phyloP scores from a whole-genome alignment of 352 stramenopile genomes.

The Peronospora destructor region DNA sequence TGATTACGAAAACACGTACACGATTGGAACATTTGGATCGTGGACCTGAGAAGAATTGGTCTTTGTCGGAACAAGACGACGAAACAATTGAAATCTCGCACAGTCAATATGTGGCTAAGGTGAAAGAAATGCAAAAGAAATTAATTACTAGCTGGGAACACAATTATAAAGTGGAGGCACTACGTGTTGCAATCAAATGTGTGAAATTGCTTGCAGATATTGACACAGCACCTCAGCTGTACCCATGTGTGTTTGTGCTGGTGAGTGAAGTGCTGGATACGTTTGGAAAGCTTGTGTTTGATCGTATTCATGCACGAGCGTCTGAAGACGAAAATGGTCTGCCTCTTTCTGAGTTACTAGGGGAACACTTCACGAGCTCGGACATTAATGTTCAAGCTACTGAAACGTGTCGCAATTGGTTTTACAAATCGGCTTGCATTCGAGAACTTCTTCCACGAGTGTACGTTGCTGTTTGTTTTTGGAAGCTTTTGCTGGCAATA shows the following conservation, averaged over 20 bases:
- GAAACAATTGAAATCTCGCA: constrained; percentile 72
- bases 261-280: constrained; percentile 83
- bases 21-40: constrained; percentile 61
- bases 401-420: constrained; percentile 91
- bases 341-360: constrained; percentile 42
- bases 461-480: constrained; percentile 26
- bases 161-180: constrained; percentile 82
- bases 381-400: constrained; percentile 85
- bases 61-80: constrained; percentile 17
- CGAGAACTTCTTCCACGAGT: constrained; percentile 88
- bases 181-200: constrained; percentile 88
- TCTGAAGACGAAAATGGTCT: constrained; percentile 53
- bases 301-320: constrained; percentile 64
- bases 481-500: neutral
- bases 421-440: constrained; percentile 92
- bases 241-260: constrained; percentile 86
- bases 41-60: neutral
- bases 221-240: constrained; percentile 67
- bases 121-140: constrained; percentile 71
- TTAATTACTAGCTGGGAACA: constrained; percentile 67
- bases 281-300: constrained; percentile 85
- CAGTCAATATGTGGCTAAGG: constrained; percentile 70
- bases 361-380: constrained; percentile 60
- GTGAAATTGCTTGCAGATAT: constrained; percentile 85
- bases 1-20: constrained; percentile 63